Evolutionary conservation across 495 filamentous ascomycete genomes (phyloP).

Genomic region (Talaromyces adpressus): DNA sequence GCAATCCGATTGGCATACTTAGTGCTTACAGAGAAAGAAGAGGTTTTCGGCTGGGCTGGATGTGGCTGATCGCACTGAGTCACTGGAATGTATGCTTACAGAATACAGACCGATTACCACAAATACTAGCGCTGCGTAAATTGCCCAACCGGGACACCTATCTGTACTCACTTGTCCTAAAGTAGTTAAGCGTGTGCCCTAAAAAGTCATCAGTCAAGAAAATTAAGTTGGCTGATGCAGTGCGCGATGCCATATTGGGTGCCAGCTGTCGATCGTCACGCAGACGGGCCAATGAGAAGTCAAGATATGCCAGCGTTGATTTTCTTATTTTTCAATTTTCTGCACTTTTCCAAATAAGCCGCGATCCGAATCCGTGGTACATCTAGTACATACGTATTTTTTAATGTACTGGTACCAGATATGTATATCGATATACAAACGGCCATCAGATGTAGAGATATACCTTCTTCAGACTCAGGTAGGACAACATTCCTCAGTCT

Average conservation of each 20-base stretch:
- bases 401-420: neutral
- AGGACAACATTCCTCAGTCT: neutral
- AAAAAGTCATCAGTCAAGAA: neutral
- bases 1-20: neutral
- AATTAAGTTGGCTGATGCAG: neutral
- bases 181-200: neutral
- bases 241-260: neutral
- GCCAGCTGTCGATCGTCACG: constrained; percentile 15
- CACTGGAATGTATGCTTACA: neutral
- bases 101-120: neutral
- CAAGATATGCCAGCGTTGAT: neutral
- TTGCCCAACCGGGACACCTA: too few relatives aligned
- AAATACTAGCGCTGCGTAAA: neutral
- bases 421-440: neutral
- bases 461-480: neutral
- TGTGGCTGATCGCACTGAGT: neutral
- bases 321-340: neutral
- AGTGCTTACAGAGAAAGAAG: neutral
- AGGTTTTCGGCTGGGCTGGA: neutral
- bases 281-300: neutral
- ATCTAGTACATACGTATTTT: neutral
- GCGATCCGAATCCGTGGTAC: neutral
- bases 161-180: neutral
- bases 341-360: neutral
- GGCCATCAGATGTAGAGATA: neutral